These are phyloP conservation scores for Solanum boliviense DNA, from an alignment of 257 asterid species.

Conservation along the genomic window DNA sequence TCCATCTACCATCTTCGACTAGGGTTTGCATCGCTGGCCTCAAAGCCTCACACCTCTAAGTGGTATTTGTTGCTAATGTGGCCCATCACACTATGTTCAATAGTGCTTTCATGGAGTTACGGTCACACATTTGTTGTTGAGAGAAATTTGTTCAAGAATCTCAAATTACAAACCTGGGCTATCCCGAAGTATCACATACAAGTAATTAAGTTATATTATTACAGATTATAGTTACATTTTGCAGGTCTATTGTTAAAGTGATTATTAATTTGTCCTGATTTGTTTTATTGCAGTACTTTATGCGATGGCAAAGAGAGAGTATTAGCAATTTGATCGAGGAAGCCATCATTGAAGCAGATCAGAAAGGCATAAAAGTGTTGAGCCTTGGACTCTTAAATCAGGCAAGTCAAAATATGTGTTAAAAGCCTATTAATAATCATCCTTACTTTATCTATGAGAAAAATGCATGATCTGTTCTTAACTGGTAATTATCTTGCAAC, in stretches of 20 bases:
- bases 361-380: conserved; percentile 47
- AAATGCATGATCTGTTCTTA: not conserved
- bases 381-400: conserved; percentile 68
- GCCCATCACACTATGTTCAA: conserved; percentile 73
- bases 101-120: conserved; percentile 38
- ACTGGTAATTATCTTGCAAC: not conserved
- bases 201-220: conserved; percentile 12
- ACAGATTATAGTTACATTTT: not conserved
- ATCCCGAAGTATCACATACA: conserved; percentile 66
- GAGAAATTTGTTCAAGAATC: conserved; percentile 49
- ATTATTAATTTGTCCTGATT: not conserved
- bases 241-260: not conserved
- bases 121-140: conserved; percentile 56
- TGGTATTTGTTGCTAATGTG: conserved; percentile 76
- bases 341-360: conserved; percentile 58
- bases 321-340: conserved; percentile 51
- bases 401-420: conserved; percentile 20
- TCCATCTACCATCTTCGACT: conserved; percentile 39
- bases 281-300: conserved; percentile 42
- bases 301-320: conserved; percentile 62
- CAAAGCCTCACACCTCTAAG: conserved; percentile 43
- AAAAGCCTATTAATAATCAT: not conserved
- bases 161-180: conserved; percentile 71
- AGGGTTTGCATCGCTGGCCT: conserved; percentile 63
- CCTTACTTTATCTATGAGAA: not conserved